These are phyloP conservation scores for Metarhizium rileyi DNA, from an alignment of 2,329 filamentous ascomycete genomes.

Conservation along the genomic window DNA sequence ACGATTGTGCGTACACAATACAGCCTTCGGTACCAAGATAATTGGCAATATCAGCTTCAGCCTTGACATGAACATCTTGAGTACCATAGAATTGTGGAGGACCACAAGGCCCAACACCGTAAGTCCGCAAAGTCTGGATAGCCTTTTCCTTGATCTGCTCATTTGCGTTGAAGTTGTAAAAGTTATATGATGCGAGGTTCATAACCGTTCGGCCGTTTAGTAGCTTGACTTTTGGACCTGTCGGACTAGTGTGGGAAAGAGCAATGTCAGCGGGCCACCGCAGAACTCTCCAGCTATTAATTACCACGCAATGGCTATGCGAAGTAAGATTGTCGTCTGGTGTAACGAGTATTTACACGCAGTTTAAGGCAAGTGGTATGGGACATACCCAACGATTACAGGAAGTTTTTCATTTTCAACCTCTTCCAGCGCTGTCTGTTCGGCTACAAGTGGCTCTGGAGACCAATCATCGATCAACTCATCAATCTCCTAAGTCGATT, in stretches of 20 bases:
- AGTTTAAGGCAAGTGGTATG: not conserved
- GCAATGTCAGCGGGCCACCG: not conserved
- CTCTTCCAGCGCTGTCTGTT: conserved; percentile 65
- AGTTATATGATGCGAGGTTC: conserved; percentile 93
- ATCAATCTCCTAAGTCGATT: conserved; percentile 63
- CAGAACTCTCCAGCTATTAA: not conserved
- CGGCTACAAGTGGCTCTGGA: conserved; percentile 78
- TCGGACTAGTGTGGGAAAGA: conserved; percentile 50
- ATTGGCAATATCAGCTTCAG: conserved; percentile 83
- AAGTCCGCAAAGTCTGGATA: conserved; percentile 84
- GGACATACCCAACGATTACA: conserved; percentile 70
- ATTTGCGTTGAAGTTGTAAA: conserved; percentile 93
- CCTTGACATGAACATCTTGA: conserved; percentile 96
- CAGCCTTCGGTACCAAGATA: conserved; percentile 81
- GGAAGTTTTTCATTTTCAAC: conserved; percentile 76
- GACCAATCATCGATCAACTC: conserved; percentile 95
- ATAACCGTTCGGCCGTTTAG: conserved; percentile 80
- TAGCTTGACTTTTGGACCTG: conserved; percentile 83
- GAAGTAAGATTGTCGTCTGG: not conserved
- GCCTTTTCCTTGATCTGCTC: conserved; percentile 91
- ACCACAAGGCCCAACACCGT: conserved; percentile 92
- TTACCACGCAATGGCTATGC: not conserved
- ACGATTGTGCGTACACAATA: conserved; percentile 93
- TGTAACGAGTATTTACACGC: not conserved
- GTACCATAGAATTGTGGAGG: conserved; percentile 97